Evolutionary conservation across 164 flowering plant genomes (phyloP).

Genomic region (Annona squamosa): DNA sequence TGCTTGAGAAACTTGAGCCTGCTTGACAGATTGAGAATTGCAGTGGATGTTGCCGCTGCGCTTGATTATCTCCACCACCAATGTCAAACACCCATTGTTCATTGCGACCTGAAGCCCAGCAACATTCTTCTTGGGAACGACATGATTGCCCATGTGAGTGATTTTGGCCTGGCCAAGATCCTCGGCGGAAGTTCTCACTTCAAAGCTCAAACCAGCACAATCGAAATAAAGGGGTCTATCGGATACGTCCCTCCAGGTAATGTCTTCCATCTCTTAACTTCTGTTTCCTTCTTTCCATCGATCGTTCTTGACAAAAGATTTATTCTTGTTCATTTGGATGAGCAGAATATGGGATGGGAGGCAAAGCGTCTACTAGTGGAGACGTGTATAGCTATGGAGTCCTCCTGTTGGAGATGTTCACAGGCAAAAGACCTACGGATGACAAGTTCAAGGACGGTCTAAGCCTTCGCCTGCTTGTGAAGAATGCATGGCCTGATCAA

Average conservation of each 20-base stretch:
- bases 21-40: conserved; percentile 20
- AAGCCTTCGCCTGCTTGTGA: conserved; percentile 1
- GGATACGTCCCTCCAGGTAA: conserved; percentile 44
- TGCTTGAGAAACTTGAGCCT: conserved; percentile 12
- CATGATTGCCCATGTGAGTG: conserved; percentile 28
- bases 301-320: too few relatives aligned
- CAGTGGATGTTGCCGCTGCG: conserved; percentile 28
- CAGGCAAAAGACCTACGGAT: conserved; percentile 8
- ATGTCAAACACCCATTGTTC: conserved; percentile 19
- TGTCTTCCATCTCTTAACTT: background rate
- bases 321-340: background rate
- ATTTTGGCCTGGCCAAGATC: conserved; percentile 30
- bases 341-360: conserved; percentile 25
- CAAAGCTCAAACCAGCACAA: conserved; percentile 13
- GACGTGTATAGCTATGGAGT: conserved; percentile 14
- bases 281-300: background rate
- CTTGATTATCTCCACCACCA: conserved; percentile 28
- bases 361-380: conserved; percentile 11
- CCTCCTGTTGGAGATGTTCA: conserved; percentile 14
- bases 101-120: conserved; percentile 32
- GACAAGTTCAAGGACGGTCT: conserved; percentile 5
- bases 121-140: conserved; percentile 29
- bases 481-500: background rate
- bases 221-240: conserved; percentile 25
- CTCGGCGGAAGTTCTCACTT: conserved; percentile 6